Percentiles rank a stretch among this genome's conserved stretches.
phyloP scores from a whole-genome alignment of 2,329 filamentous ascomycete species.

The Triangularia verruculosa region DNA sequence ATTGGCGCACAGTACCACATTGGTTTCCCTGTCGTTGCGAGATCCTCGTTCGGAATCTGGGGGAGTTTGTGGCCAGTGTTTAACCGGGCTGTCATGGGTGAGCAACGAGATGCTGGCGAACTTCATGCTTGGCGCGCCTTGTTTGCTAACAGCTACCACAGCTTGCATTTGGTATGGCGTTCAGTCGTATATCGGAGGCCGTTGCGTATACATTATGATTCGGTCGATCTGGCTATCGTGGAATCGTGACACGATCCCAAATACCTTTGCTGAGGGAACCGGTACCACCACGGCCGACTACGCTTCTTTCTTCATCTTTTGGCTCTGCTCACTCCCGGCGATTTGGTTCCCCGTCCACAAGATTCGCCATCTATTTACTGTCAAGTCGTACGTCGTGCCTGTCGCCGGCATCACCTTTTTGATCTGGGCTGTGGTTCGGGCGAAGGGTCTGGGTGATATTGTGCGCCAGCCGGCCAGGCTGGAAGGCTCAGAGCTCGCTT shows the following conservation, averaged over 20 bases:
- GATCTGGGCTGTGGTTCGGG: constrained; percentile 79
- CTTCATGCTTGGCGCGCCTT: background rate
- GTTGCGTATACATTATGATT: constrained; percentile 88
- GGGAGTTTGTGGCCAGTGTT: constrained; percentile 85
- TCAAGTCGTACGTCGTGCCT: constrained; percentile 83
- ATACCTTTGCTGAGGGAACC: constrained; percentile 61
- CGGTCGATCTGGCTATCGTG: constrained; percentile 74
- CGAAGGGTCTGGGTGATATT: constrained; percentile 80
- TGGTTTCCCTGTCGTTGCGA: constrained; percentile 76
- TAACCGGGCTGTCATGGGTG: constrained; percentile 77
- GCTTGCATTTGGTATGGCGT: constrained; percentile 74
- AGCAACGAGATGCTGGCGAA: constrained; percentile 24
- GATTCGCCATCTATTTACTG: constrained; percentile 85
- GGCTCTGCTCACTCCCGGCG: constrained; percentile 74
- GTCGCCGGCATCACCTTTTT: constrained; percentile 81
- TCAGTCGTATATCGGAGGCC: constrained; percentile 78
- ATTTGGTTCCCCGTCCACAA: constrained; percentile 89
- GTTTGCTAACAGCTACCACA: constrained; percentile 25
- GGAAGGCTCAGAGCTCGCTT: constrained; percentile 68
- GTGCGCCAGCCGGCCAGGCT: constrained; percentile 63
- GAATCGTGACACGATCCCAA: constrained; percentile 57
- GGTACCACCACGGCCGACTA: constrained; percentile 75
- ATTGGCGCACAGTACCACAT: constrained; percentile 88
- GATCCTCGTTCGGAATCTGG: constrained; percentile 84
- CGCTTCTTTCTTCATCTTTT: constrained; percentile 83